phyloP scores from a whole-genome alignment of 1,284 basidiomycete genomes.

The Amylostereum areolatum region DNA sequence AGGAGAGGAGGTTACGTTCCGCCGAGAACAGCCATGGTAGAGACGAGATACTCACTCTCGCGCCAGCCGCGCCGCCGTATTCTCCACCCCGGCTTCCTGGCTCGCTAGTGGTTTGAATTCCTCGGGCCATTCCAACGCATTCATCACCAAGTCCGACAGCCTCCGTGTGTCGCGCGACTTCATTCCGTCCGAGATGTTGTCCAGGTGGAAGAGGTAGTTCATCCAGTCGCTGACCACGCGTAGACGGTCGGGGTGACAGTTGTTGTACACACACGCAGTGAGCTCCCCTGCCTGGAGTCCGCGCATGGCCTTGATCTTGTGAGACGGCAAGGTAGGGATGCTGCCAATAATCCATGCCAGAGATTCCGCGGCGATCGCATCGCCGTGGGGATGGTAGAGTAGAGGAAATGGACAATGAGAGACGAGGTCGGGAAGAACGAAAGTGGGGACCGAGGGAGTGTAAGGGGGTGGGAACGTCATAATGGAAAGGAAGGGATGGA shows the following conservation, averaged over 20 bases:
- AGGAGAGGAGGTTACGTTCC: constrained; percentile 4
- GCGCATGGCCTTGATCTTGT: constrained; percentile 43
- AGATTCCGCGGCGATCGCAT: constrained; percentile 48
- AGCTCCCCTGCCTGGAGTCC: constrained; percentile 62
- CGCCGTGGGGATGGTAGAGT: constrained; percentile 44
- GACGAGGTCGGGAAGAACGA: constrained; percentile 62
- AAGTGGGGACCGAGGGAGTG: constrained; percentile 11
- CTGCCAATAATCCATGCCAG: constrained; percentile 48
- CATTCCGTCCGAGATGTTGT: constrained; percentile 33
- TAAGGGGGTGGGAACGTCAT: constrained; percentile 8
- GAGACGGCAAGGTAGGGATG: constrained; percentile 45
- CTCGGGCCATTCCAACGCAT: constrained; percentile 29
- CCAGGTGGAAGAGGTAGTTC: constrained; percentile 33
- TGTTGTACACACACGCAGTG: constrained; percentile 59
- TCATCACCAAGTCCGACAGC: constrained; percentile 31
- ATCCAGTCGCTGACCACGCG: constrained; percentile 47
- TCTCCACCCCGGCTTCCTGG: constrained; percentile 13
- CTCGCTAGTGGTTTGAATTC: constrained; percentile 21
- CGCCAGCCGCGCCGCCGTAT: constrained; percentile 23
- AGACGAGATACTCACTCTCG: constrained; percentile 22
- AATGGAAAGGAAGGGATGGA: too few species aligned
- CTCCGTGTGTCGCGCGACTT: constrained; percentile 23
- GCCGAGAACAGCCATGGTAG: neutral
- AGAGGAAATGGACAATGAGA: constrained; percentile 54
- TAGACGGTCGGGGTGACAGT: constrained; percentile 44